Evolutionary conservation across 306 rosid genomes (phyloP), one percentile per base, ranked within the genome.

Genomic region (Arachis hypogaea): DNA sequence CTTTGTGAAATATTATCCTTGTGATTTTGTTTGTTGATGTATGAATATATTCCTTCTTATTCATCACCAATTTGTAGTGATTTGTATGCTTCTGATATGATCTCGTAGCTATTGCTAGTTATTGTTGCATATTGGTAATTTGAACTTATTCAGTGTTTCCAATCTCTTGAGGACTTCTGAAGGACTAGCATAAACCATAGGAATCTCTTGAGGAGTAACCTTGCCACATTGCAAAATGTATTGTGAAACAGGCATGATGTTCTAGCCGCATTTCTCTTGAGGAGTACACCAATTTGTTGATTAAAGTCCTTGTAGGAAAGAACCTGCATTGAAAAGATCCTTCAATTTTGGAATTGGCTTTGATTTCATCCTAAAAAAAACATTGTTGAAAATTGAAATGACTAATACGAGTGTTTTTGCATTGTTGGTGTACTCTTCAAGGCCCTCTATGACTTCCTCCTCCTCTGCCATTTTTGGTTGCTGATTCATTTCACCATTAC

Each of bases 171-270:
- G 52, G 41, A 90, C 88, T 82, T 86, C 82, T 36, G n/a, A 67
- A 49, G 93, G 93, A 79, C 96, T 90, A 10, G 87, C 79, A 67
- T 28, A 60, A 14, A 46, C 36, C 36, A 30, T 42, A 42, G 68
- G 62, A 18, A 85, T 56, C 62, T 70, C 67, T 74, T 73, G 80
- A 76, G 89, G 62, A 51, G 78, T 68, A 5, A 73, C 81, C 36
- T 44, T 72, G 29, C 80, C 84, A 72, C 84, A 78, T 61, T 78
- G 90, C n/a, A 87, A 76, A 84, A 79, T 76, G 81, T 75, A 90
- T 29, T 92, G 44, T 14, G 96, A 82, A 1, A 89, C 96, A 68
- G 92, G 83, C 92, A 82, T 87, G 52, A 84, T 92, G 63, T 89
- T 82, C 66, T 77, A 77, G 71, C 92, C 96, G 73, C 81, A 81